Evolutionary conservation across 768 basidiomycete species (phyloP), one percentile per base, ranked within the genome.

Genomic region (Amanita brunnescens): DNA sequence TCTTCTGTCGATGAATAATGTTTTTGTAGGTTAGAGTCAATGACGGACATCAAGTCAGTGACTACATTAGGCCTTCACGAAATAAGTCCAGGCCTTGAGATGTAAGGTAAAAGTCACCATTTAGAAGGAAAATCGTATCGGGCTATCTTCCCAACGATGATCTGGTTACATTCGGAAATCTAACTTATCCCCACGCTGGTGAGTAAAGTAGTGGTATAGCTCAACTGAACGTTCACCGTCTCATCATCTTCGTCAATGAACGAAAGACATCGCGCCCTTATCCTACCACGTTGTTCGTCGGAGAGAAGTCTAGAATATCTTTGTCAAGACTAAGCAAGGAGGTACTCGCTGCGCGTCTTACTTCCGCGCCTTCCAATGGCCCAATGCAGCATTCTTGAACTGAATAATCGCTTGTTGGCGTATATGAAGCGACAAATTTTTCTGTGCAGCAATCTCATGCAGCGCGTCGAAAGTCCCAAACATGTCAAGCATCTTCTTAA

Each of bases 381-480:
- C 68, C 3, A 83, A 64, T 2, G 82, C 83, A 1, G 76, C 74
- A 58, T 93, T 94, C 69, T 94, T 94, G 70, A 93, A 87, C 60
- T 91, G 90, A 50, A 94, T 86, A 55, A 91, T 88, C 21, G 86
- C 81, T 63, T 88, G 87, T 57, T 87, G 78, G 37, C 91, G 80
- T 45, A 92, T 76, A 13, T 69, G 69, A 33, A 85, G 64, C 12
- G 87, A 83, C n/a, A 83, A 64, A 1, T 72, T 64, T 55, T 67
- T 69, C 57, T 80, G 75, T 24, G 79, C 72, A 20, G 87, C 86
- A 63, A 91, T 88, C 56, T 83, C 77, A 57, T 87, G 80, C 43
- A 92, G 70, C 16, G 77, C 75, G 59, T 87, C 80, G 58, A 78
- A 86, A 0, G 84, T 79, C 37, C 89, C 90, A 44, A 80, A 73